These are phyloP conservation scores for Conticribra weissflogii DNA, from an alignment of 108 stramenopile genomes.

Conservation along the genomic window DNA sequence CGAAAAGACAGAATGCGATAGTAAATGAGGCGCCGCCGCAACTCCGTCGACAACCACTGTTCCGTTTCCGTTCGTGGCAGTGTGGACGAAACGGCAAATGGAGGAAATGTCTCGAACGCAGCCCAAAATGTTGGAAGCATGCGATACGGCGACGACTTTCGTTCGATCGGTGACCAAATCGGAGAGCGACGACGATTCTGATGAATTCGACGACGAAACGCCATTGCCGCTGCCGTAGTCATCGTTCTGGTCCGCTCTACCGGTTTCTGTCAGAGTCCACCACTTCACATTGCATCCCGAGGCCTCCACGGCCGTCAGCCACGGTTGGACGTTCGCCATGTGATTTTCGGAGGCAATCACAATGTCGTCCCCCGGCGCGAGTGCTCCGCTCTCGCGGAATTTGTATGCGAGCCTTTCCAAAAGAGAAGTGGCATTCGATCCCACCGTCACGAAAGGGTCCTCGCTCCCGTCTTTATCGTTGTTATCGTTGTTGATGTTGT, in stretches of 20 bases:
- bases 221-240: too few relatives aligned
- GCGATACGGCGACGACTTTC: conserved; percentile 71
- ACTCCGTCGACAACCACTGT: conserved; percentile 84
- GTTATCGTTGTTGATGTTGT: background rate
- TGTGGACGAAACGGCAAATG: conserved; percentile 44
- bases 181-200: conserved; percentile 41
- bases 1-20: conserved; percentile 30
- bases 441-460: conserved; percentile 48
- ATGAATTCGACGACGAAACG: too few relatives aligned
- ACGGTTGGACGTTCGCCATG: conserved; percentile 78
- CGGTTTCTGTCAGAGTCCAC: conserved; percentile 53
- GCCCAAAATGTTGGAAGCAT: conserved; percentile 85
- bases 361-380: conserved; percentile 65
- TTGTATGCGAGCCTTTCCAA: conserved; percentile 54
- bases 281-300: conserved; percentile 61
- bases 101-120: conserved; percentile 56
- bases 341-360: conserved; percentile 85
- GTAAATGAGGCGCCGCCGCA: conserved; percentile 76
- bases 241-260: background rate
- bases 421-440: conserved; percentile 75
- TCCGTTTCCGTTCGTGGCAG: conserved; percentile 46
- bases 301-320: conserved; percentile 57
- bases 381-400: conserved; percentile 34
- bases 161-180: conserved; percentile 57
- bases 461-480: conserved; percentile 3